Evolutionary conservation across 768 basidiomycete genomes (phyloP).

Genomic region (Cyclocybe aegerita): DNA sequence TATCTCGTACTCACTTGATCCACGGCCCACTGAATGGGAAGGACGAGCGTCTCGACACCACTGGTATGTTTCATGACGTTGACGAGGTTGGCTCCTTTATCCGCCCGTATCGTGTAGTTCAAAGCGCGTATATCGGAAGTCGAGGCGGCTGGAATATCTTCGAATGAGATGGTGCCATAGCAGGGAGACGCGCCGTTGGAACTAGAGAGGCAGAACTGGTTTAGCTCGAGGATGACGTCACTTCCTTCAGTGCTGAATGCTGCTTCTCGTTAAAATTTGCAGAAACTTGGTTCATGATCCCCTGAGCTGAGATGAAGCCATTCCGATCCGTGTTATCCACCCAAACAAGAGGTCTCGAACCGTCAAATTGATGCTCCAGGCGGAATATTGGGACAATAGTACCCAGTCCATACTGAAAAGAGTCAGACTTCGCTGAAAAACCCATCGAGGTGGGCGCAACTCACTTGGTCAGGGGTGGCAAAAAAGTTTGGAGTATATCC

Average conservation of each 20-base stretch:
- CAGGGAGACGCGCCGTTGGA: slow-evolving; percentile 70
- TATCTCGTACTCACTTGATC: slow-evolving; percentile 49
- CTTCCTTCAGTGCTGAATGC: slow-evolving; percentile 44
- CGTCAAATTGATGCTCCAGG: slow-evolving; percentile 50
- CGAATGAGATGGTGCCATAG: slow-evolving; percentile 66
- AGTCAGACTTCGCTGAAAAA: slow-evolving; percentile 34
- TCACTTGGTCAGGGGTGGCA: slow-evolving; percentile 43
- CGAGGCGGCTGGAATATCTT: slow-evolving; percentile 49
- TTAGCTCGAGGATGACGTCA: slow-evolving; percentile 48
- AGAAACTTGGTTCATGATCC: slow-evolving; percentile 63
- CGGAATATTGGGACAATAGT: slow-evolving; percentile 45
- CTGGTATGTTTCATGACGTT: slow-evolving; percentile 65
- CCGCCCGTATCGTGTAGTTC: slow-evolving; percentile 71
- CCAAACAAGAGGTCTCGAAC: slow-evolving; percentile 59
- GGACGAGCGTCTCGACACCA: slow-evolving; percentile 62
- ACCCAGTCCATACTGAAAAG: slow-evolving; percentile 66
- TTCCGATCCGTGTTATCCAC: slow-evolving; percentile 60
- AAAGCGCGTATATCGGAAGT: slow-evolving; percentile 32
- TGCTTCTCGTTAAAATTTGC: slow-evolving; percentile 48
- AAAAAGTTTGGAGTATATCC: slow-evolving; percentile 52
- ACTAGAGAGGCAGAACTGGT: slow-evolving; percentile 63
- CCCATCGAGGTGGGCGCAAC: slow-evolving; percentile 21
- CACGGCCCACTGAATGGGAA: slow-evolving; percentile 78
- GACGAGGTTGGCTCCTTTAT: slow-evolving; percentile 60
- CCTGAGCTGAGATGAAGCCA: slow-evolving; percentile 49